These are phyloP conservation scores for Saturnispora halmiae DNA, from an alignment of 805 yeast species.

Conservation along the genomic window DNA sequence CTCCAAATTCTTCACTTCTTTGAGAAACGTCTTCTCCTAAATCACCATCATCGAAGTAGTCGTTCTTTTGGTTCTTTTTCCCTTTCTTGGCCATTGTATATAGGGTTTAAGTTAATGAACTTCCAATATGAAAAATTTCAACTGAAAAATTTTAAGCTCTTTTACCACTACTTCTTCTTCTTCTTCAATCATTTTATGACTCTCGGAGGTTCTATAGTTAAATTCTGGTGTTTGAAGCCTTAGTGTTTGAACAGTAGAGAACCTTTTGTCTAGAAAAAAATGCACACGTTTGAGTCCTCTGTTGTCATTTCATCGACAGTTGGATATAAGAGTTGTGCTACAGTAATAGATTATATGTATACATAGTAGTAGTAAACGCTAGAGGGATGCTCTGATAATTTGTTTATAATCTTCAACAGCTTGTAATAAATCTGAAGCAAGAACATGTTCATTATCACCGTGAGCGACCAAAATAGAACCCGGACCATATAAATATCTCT, in stretches of 20 bases:
- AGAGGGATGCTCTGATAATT: conserved; percentile 24
- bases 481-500: conserved; percentile 55
- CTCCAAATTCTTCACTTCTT: conserved; percentile 38
- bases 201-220: too few species aligned
- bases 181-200: conserved; percentile 1
- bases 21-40: conserved; percentile 40
- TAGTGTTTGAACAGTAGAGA: too few species aligned
- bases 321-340: conserved; percentile 9
- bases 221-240: too few species aligned
- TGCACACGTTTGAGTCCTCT: conserved; percentile 10
- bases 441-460: conserved; percentile 45
- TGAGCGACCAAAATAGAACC: conserved; percentile 58
- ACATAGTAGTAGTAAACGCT: neutral
- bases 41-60: conserved; percentile 70
- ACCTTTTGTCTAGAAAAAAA: neutral
- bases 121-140: neutral
- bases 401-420: conserved; percentile 48
- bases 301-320: neutral
- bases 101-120: neutral
- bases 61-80: conserved; percentile 60
- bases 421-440: conserved; percentile 35
- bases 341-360: neutral
- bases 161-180: neutral
- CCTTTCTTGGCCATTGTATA: conserved; percentile 30
- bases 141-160: neutral